Evolutionary conservation across 495 filamentous ascomycete genomes (phyloP).

Genomic region (Penicillium salamii): DNA sequence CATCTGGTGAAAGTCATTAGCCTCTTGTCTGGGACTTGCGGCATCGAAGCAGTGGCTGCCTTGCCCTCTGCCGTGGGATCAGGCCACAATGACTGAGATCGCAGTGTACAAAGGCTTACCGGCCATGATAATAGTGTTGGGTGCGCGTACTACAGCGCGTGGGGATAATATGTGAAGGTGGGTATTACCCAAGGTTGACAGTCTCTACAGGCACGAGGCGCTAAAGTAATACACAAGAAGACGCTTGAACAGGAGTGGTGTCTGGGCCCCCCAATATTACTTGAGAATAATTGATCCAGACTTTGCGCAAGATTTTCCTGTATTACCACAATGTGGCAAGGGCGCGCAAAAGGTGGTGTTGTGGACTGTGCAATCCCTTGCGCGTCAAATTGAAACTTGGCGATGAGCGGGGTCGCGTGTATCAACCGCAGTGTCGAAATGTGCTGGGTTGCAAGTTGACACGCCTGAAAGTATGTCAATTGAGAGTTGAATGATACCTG

Average conservation of each 20-base stretch:
- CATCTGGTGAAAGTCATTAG: conserved; percentile 56
- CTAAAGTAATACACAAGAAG: conserved; percentile 45
- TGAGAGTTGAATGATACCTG: background rate
- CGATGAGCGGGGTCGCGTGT: conserved; percentile 36
- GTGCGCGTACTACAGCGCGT: conserved; percentile 42
- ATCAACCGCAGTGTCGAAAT: conserved; percentile 2
- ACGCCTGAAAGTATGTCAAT: background rate
- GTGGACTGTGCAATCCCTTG: conserved; percentile 25
- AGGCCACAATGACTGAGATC: conserved; percentile 6
- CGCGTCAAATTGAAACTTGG: conserved; percentile 28
- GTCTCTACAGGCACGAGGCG: conserved; percentile 45
- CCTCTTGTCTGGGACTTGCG: conserved; percentile 7
- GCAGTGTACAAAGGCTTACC: conserved; percentile 46
- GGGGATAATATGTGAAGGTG: conserved; percentile 17
- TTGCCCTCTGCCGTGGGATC: background rate
- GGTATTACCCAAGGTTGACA: conserved; percentile 31
- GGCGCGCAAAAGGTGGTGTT: conserved; percentile 17
- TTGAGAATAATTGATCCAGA: conserved; percentile 26
- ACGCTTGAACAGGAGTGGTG: conserved; percentile 30
- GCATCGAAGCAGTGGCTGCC: background rate
- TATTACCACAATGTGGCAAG: conserved; percentile 8
- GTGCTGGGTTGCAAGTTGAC: background rate
- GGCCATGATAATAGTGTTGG: conserved; percentile 36
- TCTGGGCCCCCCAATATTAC: conserved; percentile 39
- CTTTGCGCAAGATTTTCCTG: conserved; percentile 17